Base-by-base conservation (phyloP, 148 eudicot species). In the Camellia sinensis region DNA sequence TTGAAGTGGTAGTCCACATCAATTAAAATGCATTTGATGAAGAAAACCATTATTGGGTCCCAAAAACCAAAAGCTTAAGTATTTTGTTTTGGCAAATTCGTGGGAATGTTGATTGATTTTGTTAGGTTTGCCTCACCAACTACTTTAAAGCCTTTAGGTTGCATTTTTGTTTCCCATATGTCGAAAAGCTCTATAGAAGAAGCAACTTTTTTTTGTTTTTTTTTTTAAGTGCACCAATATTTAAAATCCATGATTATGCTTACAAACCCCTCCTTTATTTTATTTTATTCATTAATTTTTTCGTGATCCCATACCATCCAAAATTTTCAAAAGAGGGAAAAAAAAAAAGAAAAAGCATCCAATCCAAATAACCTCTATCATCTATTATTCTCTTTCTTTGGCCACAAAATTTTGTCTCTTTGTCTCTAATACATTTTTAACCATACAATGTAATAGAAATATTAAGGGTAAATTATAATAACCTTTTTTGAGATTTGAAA, bases 341-440 rank as follows among this genome's bases (percentile, higher is more conserved):
- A n/a, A n/a, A n/a, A n/a, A 81, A 75, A 77, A 53, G 40, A 70
- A 29, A 78, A 82, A 71, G 81, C 77, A 82, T 69, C 77, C 80
- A 76, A 76, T 76, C 84, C 71, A 75, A 80, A 71, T 64, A 80
- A 80, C 21, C 44, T 45, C 7, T 40, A 50, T 0, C 75, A 67
- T 65, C 67, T n/a, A n/a, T n/a, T 74, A 53, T 80, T 54, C 57
- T 44, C 19, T 48, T 7, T 48, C 52, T 48, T 29, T 29, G 37
- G 37, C 37, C 37, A 29, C 37, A 1, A 29, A 29, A 29, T 29
- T 29, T 1, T 29, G 37, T 29, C 52, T 48, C 52, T 57, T 14
- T 3, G n/a, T 64, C 17, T 74, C 18, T 71, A 1, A 29, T 1
- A 29, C 37, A 29, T 29, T 29, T 29, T 1, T 29, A 29, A 29